Evolutionary conservation across 2,329 filamentous ascomycete species (phyloP).

Genomic region (Penicillium sp.): DNA sequence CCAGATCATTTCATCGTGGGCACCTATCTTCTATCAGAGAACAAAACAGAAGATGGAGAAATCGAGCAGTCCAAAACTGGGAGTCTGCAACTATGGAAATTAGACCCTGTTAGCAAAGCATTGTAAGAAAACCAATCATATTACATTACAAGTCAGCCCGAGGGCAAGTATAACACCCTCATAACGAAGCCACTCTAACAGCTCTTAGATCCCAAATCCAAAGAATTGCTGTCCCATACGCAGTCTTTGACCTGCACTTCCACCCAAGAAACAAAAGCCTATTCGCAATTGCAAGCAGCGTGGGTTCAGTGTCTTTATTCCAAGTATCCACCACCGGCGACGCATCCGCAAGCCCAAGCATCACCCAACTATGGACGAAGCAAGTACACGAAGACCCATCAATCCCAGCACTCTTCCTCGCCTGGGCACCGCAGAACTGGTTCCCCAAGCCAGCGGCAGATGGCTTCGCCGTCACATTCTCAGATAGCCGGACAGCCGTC

Average conservation of each 20-base stretch:
- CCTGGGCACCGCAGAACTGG: constrained; percentile 63
- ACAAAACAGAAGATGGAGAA: constrained; percentile 27
- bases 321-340: constrained; percentile 22
- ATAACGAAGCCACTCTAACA: constrained; percentile 17
- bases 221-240: constrained; percentile 64
- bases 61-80: constrained; percentile 66
- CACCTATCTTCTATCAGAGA: constrained; percentile 69
- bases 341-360: constrained; percentile 18
- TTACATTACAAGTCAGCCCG: too few species aligned
- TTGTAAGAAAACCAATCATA: constrained; percentile 27
- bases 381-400: constrained; percentile 54
- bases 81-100: constrained; percentile 66
- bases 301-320: constrained; percentile 50
- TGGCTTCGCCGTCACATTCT: constrained; percentile 69
- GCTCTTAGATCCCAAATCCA: constrained; percentile 55
- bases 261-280: constrained; percentile 57
- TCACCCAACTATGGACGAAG: constrained; percentile 45
- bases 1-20: constrained; percentile 73
- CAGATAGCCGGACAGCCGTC: constrained; percentile 63
- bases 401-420: constrained; percentile 68
- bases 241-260: constrained; percentile 84
- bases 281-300: constrained; percentile 76
- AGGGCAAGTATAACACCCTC: not conserved
- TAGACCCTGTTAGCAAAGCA: constrained; percentile 40
- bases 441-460: constrained; percentile 32